Base-by-base conservation (phyloP, 2,329 filamentous ascomycete species). In the Alternaria angustiovoidea region DNA sequence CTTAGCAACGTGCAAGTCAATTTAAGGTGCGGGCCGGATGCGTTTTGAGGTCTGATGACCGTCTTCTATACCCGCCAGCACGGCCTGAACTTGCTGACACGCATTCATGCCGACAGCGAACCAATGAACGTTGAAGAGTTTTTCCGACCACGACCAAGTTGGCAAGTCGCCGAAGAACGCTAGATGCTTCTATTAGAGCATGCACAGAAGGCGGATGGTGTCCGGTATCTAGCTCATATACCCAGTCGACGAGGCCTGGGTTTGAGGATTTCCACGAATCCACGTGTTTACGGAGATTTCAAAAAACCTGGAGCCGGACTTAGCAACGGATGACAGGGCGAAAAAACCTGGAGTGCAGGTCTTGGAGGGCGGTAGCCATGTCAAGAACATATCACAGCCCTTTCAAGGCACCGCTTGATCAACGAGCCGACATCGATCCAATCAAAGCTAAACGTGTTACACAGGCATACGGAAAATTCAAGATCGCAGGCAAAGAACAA, bases 1-100 rank as follows among this genome's bases (percentile, higher is more conserved):
- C 32, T 36, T 42, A 54, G 39, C 43, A 41, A 36, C 51, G 51
- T 47, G 49, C 30, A 26, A 51, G 53, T 47, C 57, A 51, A 57
- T 54, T 41, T 51, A 63, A 54, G 61, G 53, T 56, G 61, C 61
- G 61, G 57, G 36, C 61, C 57, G 57, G 54, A 20, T 26, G 48
- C 48, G 39, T 54, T 63, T 26, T 61, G n/a, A 26, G 53, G 39
- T 57, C 61, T 57, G 51, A 47, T 63, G 61, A 61, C 61, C 44
- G 36, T 34, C 20, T 24, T 42, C 39, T 26, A 51, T 9, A 11
- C 20, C n/a, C 39, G 20, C 44, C 18, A 28, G 24, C 12, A 14
- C 20, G 34, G 18, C 46, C 38, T 48, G 38, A 26, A n/a, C 18
- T 49, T 32, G 30, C 24, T 47, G 39, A 39, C 46, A 24, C 22